Percentiles rank a stretch among this genome's conserved stretches.
phyloP scores from a whole-genome alignment of 2,329 filamentous ascomycete species.

The Verticillium klebahnii region DNA sequence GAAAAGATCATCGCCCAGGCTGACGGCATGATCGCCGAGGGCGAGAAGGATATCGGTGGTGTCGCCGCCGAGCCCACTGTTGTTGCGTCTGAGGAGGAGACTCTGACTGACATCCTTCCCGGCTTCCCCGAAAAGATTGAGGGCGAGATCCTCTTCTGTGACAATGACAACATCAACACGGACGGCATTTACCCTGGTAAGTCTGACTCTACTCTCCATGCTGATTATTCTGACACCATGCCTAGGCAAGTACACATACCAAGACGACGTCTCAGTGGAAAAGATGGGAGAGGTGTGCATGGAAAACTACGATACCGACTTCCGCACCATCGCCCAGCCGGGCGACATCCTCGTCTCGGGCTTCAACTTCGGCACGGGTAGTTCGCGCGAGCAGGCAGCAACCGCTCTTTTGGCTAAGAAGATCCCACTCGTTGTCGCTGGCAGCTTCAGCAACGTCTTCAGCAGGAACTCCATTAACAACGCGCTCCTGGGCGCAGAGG shows the following conservation, averaged over 20 bases:
- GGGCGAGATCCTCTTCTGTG: conserved; percentile 85
- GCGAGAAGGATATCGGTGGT: conserved; percentile 16
- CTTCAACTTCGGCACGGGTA: conserved; percentile 88
- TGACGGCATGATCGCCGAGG: conserved; percentile 52
- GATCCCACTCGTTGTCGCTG: conserved; percentile 75
- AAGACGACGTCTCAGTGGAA: conserved; percentile 71
- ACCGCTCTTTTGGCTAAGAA: conserved; percentile 79
- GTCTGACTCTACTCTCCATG: too few species aligned
- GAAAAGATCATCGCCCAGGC: conserved; percentile 67
- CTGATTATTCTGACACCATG: too few species aligned
- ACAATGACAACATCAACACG: conserved; percentile 80
- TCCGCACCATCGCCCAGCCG: conserved; percentile 56
- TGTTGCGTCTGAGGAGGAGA: conserved; percentile 26
- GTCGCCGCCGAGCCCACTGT: conserved; percentile 13
- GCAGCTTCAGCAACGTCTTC: conserved; percentile 84
- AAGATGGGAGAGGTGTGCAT: conserved; percentile 89
- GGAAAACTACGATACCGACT: conserved; percentile 83
- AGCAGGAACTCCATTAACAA: conserved; percentile 76
- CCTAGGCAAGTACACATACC: conserved; percentile 75
- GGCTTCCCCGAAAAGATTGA: conserved; percentile 80
- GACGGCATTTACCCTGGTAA: conserved; percentile 83
- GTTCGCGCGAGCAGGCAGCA: conserved; percentile 78
- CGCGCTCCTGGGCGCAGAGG: conserved; percentile 66
- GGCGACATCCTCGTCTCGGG: conserved; percentile 82
- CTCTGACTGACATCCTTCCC: conserved; percentile 67